phyloP scores from a whole-genome alignment of 1,284 basidiomycete species.

The Agroathelia rolfsii region DNA sequence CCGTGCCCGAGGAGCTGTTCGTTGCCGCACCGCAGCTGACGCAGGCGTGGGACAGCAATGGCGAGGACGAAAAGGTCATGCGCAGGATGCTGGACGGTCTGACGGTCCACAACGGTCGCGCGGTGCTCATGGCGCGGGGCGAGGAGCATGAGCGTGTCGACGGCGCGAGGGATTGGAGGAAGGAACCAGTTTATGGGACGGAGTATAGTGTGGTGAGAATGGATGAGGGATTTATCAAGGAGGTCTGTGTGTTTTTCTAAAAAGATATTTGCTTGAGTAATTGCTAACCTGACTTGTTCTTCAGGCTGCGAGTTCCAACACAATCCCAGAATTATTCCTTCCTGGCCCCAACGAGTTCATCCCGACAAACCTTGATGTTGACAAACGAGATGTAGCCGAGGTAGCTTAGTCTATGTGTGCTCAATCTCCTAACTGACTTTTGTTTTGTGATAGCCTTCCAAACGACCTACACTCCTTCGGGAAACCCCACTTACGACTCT shows the following conservation, averaged over 20 bases:
- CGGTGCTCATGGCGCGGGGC: slow-evolving; percentile 68
- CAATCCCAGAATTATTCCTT: slow-evolving; percentile 63
- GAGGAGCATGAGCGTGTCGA: slow-evolving; percentile 51
- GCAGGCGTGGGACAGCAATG: slow-evolving; percentile 66
- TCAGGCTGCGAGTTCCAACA: slow-evolving; percentile 54
- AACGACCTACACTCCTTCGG: slow-evolving; percentile 67
- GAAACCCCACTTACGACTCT: slow-evolving; percentile 64
- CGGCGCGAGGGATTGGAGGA: slow-evolving; percentile 62
- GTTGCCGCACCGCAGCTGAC: slow-evolving; percentile 69
- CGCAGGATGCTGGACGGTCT: slow-evolving; percentile 55
- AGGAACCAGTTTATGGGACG: slow-evolving; percentile 84
- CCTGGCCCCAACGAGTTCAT: slow-evolving; percentile 86
- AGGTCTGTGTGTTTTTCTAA: slow-evolving; percentile 46
- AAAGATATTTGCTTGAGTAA: slow-evolving; percentile 1
- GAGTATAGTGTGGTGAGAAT: slow-evolving; percentile 67
- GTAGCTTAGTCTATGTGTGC: slow-evolving; percentile 24
- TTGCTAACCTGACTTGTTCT: slow-evolving; percentile 4
- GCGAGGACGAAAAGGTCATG: slow-evolving; percentile 40
- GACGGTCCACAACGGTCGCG: slow-evolving; percentile 54
- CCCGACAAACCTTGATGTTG: slow-evolving; percentile 78
- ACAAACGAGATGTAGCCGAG: slow-evolving; percentile 56
- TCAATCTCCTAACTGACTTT: slow-evolving; percentile 6
- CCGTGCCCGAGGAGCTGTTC: slow-evolving; percentile 72
- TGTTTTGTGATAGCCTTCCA: slow-evolving; percentile 43
- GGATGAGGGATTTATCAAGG: slow-evolving; percentile 49